Conservation (phyloP, 2,329 filamentous ascomycete species). For the Fusarium zealandicum region DNA sequence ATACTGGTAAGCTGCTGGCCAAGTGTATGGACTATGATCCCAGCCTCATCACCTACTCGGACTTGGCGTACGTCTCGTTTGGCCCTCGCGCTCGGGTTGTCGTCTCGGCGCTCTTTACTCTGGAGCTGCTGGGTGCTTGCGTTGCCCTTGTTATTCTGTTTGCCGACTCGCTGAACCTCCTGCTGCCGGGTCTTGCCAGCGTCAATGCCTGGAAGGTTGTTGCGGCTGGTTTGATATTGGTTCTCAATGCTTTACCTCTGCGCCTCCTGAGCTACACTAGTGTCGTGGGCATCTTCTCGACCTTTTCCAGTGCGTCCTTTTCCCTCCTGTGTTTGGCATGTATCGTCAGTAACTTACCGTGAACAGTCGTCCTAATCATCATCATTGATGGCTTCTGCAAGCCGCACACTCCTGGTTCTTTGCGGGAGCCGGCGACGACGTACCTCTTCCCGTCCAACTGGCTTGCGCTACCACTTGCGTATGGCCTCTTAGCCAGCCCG, state of each 20-base stretch:
- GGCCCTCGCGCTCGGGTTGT: conserved; percentile 81
- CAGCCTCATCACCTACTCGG: conserved; percentile 90
- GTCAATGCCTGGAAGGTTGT: conserved; percentile 83
- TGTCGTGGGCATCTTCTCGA: conserved; percentile 89
- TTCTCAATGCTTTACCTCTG: conserved; percentile 84
- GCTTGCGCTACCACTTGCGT: conserved; percentile 84
- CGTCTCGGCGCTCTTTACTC: conserved; percentile 84
- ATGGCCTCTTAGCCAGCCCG: conserved; percentile 86
- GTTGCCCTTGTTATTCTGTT: conserved; percentile 94
- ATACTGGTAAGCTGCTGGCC: conserved; percentile 84
- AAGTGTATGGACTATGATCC: conserved; percentile 88
- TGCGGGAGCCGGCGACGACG: conserved; percentile 80
- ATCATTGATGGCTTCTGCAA: conserved; percentile 89
- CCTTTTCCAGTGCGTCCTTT: conserved; percentile 77
- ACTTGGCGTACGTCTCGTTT: conserved; percentile 90
- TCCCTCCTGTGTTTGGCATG: background rate
- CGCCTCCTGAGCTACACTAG: conserved; percentile 88
- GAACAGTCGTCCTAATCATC: conserved; percentile 79
- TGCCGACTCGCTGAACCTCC: conserved; percentile 81
- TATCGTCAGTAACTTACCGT: conserved; percentile 3
- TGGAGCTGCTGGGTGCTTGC: conserved; percentile 87
- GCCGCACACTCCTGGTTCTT: conserved; percentile 77
- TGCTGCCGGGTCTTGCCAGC: conserved; percentile 74
- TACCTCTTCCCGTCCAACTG: conserved; percentile 86
- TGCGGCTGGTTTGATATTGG: conserved; percentile 79